These are phyloP conservation scores for Phytophthora fragariae DNA, from an alignment of 352 stramenopile species.

Conservation along the genomic window DNA sequence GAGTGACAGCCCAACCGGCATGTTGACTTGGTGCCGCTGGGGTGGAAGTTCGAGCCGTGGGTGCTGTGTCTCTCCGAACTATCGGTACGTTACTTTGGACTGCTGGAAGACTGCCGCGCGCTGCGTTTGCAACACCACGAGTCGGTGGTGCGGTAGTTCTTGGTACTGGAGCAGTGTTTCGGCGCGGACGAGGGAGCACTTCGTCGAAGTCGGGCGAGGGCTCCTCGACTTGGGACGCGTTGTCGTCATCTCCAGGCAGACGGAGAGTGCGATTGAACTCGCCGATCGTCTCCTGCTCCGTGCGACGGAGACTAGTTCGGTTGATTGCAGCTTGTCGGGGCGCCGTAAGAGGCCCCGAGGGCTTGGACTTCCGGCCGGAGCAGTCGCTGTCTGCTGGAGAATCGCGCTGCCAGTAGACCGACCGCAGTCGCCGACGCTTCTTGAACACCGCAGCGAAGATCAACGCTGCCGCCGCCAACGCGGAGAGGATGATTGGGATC, in stretches of 20 bases:
- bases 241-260: constrained; percentile 31
- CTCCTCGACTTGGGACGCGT: constrained; percentile 23
- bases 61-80: constrained; percentile 8
- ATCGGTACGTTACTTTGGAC: constrained; percentile 15
- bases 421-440: constrained; percentile 28
- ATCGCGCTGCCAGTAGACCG: constrained; percentile 26
- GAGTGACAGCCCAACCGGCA: constrained; percentile 4
- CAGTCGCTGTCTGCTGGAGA: constrained; percentile 27
- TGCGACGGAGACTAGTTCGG: constrained; percentile 34
- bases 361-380: constrained; percentile 29
- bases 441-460: constrained; percentile 27
- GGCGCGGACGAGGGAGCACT: constrained; percentile 22
- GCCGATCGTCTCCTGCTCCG: constrained; percentile 41
- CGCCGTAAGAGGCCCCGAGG: constrained; percentile 14
- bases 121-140: neutral
- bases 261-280: constrained; percentile 37
- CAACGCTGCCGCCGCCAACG: constrained; percentile 1
- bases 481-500: constrained; percentile 30
- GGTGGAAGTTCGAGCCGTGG: constrained; percentile 10
- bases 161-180: constrained; percentile 22
- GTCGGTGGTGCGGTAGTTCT: neutral
- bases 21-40: constrained; percentile 3
- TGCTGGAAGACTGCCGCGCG: neutral
- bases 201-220: constrained; percentile 26
- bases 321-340: constrained; percentile 22